These are phyloP conservation scores for Keqinozyma sinolaborantium DNA, from an alignment of 1,139 yeast genomes.

Conservation along the genomic window DNA sequence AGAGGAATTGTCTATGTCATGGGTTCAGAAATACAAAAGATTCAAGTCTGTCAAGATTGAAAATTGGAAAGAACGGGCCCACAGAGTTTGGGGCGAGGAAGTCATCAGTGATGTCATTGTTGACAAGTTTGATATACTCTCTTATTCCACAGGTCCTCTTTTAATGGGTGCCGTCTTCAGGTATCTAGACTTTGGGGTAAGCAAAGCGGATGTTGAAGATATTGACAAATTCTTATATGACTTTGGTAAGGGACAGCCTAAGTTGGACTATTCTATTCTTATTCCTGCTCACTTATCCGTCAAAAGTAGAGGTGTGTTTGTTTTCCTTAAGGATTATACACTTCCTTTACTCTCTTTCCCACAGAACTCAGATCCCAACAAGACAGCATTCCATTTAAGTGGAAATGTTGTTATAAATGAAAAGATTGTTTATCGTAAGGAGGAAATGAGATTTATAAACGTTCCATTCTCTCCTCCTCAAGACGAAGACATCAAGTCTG, in stretches of 20 bases:
- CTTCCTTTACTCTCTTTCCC: slow-evolving; percentile 44
- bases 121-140: slow-evolving; percentile 34
- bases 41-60: slow-evolving; percentile 22
- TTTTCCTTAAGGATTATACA: slow-evolving; percentile 37
- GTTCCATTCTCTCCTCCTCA: slow-evolving; percentile 47
- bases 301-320: slow-evolving; percentile 27
- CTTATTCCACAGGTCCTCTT: slow-evolving; percentile 33
- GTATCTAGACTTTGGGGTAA: slow-evolving; percentile 27
- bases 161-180: slow-evolving; percentile 28
- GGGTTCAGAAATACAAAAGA: slow-evolving; percentile 49
- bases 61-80: slow-evolving; percentile 23
- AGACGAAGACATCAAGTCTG: slow-evolving; percentile 18
- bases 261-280: slow-evolving; percentile 35
- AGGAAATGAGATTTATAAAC: slow-evolving; percentile 41
- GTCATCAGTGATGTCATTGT: slow-evolving; percentile 24
- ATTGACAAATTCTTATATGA: slow-evolving; percentile 34
- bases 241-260: slow-evolving; percentile 42
- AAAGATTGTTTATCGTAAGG: slow-evolving; percentile 29
- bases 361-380: slow-evolving; percentile 18
- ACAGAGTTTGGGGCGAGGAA: slow-evolving; percentile 36
- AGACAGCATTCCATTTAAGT: slow-evolving; percentile 26
- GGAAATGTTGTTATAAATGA: slow-evolving; percentile 45
- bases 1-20: slow-evolving; percentile 58
- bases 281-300: slow-evolving; percentile 31
- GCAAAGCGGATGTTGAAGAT: slow-evolving; percentile 24